These are phyloP conservation scores for Chaetomium olivaceum DNA, from an alignment of 2,329 filamentous ascomycete species.

Conservation along the genomic window DNA sequence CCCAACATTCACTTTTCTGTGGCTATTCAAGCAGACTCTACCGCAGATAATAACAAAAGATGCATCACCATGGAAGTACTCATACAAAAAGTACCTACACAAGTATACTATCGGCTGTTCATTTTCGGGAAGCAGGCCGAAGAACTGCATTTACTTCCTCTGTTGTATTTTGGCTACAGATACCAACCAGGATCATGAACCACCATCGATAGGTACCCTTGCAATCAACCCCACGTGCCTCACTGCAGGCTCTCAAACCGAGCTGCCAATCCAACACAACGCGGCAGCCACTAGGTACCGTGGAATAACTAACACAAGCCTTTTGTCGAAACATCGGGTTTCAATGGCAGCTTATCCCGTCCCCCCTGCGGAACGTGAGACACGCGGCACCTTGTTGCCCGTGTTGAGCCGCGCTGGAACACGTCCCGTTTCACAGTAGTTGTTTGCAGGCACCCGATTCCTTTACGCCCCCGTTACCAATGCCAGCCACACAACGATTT, in stretches of 20 bases:
- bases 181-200: background rate
- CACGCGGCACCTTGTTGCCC: background rate
- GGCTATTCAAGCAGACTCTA: background rate
- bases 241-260: too few species aligned
- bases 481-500: background rate
- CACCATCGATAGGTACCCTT: background rate
- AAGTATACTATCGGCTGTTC: background rate
- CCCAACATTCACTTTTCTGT: background rate
- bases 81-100: too few species aligned
- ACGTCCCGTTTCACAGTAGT: constrained; percentile 2
- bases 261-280: background rate
- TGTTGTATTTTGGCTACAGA: too few species aligned
- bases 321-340: background rate
- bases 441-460: background rate
- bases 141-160: too few species aligned
- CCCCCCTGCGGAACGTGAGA: background rate
- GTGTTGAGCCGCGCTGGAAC: constrained; percentile 2
- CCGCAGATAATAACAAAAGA: background rate
- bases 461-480: background rate
- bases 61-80: too few species aligned
- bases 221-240: too few species aligned
- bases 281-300: too few species aligned
- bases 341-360: background rate
- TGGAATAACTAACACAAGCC: background rate
- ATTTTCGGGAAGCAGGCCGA: background rate